These are phyloP conservation scores for Hysterangium stoloniferum DNA, from an alignment of 768 basidiomycete genomes.

Conservation along the genomic window DNA sequence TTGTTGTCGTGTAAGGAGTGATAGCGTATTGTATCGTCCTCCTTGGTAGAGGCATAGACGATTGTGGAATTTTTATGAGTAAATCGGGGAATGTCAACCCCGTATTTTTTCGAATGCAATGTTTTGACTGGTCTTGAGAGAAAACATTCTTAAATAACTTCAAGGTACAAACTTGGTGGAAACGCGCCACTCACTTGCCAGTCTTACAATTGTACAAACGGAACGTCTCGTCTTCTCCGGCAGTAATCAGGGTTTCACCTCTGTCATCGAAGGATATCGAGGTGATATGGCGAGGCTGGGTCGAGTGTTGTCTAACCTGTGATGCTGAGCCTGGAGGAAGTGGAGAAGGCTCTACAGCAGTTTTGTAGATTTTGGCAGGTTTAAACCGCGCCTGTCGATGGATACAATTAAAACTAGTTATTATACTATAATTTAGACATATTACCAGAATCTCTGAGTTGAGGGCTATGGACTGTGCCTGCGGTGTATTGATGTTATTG, in stretches of 20 bases:
- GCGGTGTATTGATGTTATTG: conserved; percentile 26
- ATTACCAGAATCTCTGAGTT: conserved; percentile 45
- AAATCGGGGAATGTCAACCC: conserved; percentile 88
- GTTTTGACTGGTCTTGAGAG: conserved; percentile 61
- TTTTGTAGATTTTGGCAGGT: conserved; percentile 84
- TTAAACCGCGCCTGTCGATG: conserved; percentile 61
- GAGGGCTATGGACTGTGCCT: conserved; percentile 32
- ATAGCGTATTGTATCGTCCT: conserved; percentile 91
- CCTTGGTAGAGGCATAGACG: conserved; percentile 88
- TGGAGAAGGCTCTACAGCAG: conserved; percentile 56
- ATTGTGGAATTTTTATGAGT: conserved; percentile 86
- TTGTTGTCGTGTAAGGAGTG: conserved; percentile 95
- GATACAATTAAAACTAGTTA: neutral
- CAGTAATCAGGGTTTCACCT: conserved; percentile 81
- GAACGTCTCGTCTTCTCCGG: conserved; percentile 89
- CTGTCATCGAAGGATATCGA: conserved; percentile 87
- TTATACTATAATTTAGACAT: neutral
- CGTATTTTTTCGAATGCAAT: conserved; percentile 92
- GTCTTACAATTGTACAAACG: conserved; percentile 80
- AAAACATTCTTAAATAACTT: conserved; percentile 16
- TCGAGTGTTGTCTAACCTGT: conserved; percentile 23
- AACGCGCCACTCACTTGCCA: conserved; percentile 74
- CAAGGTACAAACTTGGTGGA: conserved; percentile 12
- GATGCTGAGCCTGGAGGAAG: conserved; percentile 37
- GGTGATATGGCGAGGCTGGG: conserved; percentile 69